These are phyloP conservation scores for Pseudogymnoascus verrucosus DNA, from an alignment of 2,329 filamentous ascomycete genomes.

Conservation along the genomic window DNA sequence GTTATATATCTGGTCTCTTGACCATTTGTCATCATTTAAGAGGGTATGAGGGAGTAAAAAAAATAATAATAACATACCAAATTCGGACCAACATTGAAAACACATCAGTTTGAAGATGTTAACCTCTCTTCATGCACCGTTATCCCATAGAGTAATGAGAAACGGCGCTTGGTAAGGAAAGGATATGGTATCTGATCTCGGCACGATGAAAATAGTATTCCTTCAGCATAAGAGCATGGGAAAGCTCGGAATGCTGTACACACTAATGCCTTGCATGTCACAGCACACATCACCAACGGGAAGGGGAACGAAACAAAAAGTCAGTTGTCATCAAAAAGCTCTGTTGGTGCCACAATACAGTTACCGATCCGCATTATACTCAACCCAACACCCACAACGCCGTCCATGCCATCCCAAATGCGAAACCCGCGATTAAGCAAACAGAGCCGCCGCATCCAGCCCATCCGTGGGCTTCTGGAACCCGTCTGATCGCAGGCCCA, in stretches of 20 bases:
- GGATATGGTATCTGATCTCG: slow-evolving; percentile 6
- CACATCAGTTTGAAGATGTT: slow-evolving; percentile 1
- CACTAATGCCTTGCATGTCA: slow-evolving; percentile 7
- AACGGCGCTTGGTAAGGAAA: slow-evolving; percentile 7
- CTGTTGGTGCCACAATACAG: slow-evolving; percentile 9
- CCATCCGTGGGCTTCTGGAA: slow-evolving; percentile 57
- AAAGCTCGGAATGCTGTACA: slow-evolving; percentile 8
- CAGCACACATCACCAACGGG: neutral
- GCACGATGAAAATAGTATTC: slow-evolving; percentile 9
- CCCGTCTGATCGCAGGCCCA: slow-evolving; percentile 65
- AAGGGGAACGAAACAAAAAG: neutral
- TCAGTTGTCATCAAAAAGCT: slow-evolving; percentile 4
- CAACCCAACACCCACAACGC: slow-evolving; percentile 7
- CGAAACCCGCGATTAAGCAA: slow-evolving; percentile 46
- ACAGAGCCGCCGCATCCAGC: slow-evolving; percentile 69
- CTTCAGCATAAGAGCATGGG: slow-evolving; percentile 7
- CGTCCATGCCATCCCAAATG: slow-evolving; percentile 6
- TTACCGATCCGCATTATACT: slow-evolving; percentile 8
- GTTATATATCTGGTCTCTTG: slow-evolving; percentile 9
- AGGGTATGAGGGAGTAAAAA: neutral
- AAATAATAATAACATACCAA: neutral
- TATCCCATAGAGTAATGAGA: neutral
- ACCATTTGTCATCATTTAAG: slow-evolving; percentile 3
- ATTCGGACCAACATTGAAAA: neutral
- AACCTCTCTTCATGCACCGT: slow-evolving; percentile 5